These are phyloP conservation scores for Myriosclerotinia curreyana DNA, from an alignment of 2,329 filamentous ascomycete genomes.

Conservation along the genomic window DNA sequence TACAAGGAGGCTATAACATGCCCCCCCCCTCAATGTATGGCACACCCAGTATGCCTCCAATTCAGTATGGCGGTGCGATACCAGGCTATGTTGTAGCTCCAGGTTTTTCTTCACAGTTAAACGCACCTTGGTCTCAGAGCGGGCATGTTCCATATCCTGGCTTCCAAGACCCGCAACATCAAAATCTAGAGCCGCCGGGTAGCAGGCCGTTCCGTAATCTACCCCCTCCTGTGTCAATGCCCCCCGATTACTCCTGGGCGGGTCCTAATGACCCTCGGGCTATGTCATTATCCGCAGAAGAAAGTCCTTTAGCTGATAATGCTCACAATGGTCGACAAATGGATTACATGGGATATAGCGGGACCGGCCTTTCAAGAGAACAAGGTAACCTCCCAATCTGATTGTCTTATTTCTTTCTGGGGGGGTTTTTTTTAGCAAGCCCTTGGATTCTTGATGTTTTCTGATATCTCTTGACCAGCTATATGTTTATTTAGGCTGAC, in stretches of 20 bases:
- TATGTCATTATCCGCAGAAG: not conserved
- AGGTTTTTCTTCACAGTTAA: not conserved
- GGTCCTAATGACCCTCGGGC: not conserved
- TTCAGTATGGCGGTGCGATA: not conserved
- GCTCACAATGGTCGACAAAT: not conserved
- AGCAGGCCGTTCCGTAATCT: not conserved
- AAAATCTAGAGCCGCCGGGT: not conserved
- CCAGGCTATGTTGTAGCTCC: not conserved
- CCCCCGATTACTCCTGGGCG: constrained; percentile 2
- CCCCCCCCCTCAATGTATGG: not conserved
- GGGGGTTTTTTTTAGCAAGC: not conserved
- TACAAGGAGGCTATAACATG: not conserved
- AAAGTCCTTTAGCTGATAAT: not conserved
- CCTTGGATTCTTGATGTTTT: not conserved
- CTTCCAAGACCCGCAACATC: constrained; percentile 4
- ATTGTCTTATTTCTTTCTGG: not conserved
- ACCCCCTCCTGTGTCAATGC: constrained; percentile 5
- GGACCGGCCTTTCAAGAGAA: not conserved
- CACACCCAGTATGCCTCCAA: not conserved
- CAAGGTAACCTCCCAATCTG: not conserved
- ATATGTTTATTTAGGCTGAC: not conserved
- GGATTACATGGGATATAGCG: not conserved
- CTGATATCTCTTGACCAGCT: not conserved
- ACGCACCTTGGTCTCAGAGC: constrained; percentile 5
- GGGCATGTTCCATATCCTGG: not conserved